These are phyloP conservation scores for Capillidium rhysosporum DNA, from an alignment of 371 early-diverging fungal genomes.

Conservation along the genomic window DNA sequence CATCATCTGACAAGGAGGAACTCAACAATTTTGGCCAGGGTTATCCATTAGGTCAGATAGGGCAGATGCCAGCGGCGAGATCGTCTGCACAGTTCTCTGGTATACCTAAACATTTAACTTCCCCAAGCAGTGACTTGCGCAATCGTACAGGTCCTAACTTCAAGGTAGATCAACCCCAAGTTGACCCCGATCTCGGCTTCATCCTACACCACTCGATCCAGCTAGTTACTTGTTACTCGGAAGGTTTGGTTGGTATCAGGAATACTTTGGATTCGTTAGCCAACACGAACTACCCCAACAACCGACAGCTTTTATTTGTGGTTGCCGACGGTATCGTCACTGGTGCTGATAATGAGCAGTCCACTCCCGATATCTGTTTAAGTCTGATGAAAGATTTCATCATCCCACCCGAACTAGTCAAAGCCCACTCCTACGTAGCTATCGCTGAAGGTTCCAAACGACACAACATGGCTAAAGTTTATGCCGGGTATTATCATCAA, in stretches of 20 bases:
- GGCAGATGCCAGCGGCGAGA: background rate
- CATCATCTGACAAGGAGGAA: background rate
- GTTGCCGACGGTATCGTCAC: constrained; percentile 74
- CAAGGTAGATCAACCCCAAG: background rate
- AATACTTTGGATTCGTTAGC: constrained; percentile 91
- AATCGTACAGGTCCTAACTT: background rate
- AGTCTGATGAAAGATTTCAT: constrained; percentile 63
- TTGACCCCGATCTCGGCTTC: constrained; percentile 18
- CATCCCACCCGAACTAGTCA: constrained; percentile 34
- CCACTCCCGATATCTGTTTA: constrained; percentile 62
- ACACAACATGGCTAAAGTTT: constrained; percentile 90
- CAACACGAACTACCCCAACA: constrained; percentile 75
- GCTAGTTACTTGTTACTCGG: constrained; percentile 79
- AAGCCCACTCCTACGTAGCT: constrained; percentile 69
- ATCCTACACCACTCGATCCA: constrained; percentile 45
- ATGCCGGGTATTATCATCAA: constrained; percentile 60
- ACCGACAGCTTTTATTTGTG: constrained; percentile 76
- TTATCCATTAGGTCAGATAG: background rate
- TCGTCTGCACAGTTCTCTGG: background rate
- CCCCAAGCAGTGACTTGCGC: background rate
- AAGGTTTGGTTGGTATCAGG: constrained; percentile 71
- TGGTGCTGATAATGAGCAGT: constrained; percentile 49
- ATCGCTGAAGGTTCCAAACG: constrained; percentile 82
- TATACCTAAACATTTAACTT: background rate
- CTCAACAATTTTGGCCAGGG: too few relatives aligned